phyloP scores from a whole-genome alignment of 441 rosid genomes.

The Erodium chrysanthum region DNA sequence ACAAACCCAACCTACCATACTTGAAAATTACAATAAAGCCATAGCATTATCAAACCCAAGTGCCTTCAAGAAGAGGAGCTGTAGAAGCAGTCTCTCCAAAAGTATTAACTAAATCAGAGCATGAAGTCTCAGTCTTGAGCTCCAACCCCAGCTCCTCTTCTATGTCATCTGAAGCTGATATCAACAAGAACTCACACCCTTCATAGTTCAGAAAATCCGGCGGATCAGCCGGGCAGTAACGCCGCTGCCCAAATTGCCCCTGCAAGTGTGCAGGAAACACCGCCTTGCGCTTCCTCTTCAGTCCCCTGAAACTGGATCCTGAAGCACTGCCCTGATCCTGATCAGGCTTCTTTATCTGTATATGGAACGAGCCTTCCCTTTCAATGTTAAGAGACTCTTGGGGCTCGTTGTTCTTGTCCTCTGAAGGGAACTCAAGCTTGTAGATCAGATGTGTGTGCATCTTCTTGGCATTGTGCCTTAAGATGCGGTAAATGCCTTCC shows the following conservation, averaged over 20 bases:
- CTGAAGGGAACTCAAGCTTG: background rate
- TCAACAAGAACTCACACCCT: constrained; percentile 63
- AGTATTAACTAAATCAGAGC: constrained; percentile 43
- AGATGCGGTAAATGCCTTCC: background rate
- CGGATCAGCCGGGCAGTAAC: constrained; percentile 47
- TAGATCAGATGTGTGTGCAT: background rate
- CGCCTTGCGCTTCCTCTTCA: constrained; percentile 50
- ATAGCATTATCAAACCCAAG: constrained; percentile 32
- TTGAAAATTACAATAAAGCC: too few species aligned
- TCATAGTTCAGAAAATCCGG: constrained; percentile 56
- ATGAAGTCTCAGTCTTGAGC: constrained; percentile 32
- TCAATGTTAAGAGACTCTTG: constrained; percentile 55
- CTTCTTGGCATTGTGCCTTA: background rate
- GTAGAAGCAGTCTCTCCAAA: constrained; percentile 43
- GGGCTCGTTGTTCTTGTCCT: constrained; percentile 11
- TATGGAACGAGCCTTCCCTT: constrained; percentile 50
- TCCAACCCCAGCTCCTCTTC: constrained; percentile 58
- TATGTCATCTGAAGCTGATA: constrained; percentile 51
- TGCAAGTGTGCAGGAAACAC: constrained; percentile 59
- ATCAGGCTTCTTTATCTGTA: constrained; percentile 61
- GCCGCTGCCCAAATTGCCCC: constrained; percentile 36
- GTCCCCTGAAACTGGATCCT: too few species aligned
- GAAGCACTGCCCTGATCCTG: constrained; percentile 23
- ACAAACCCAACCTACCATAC: too few species aligned
- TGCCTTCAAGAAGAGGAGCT: constrained; percentile 35